Conservation (phyloP, 306 rosid species). For the Prunus mongolica region DNA sequence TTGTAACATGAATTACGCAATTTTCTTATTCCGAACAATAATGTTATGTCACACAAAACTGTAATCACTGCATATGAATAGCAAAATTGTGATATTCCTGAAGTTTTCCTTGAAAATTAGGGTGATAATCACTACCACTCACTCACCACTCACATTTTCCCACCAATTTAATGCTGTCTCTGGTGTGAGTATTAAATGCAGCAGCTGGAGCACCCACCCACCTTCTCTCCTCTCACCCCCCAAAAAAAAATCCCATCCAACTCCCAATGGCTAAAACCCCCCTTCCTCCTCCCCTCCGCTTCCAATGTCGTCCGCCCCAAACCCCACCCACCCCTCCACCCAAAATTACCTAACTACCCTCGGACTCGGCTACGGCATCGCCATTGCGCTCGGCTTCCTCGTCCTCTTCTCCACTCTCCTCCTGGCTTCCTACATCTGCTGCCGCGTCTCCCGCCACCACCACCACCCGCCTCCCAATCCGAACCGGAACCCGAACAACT, state of each 20-base stretch:
- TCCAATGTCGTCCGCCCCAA: conserved; percentile 34
- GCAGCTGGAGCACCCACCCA: conserved; percentile 63
- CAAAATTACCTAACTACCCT: conserved; percentile 49
- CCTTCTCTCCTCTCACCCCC: conserved; percentile 30
- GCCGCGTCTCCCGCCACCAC: conserved; percentile 33
- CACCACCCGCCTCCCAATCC: background rate
- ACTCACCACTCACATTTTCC: conserved; percentile 5
- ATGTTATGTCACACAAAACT: no score
- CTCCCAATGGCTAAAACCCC: conserved; percentile 59
- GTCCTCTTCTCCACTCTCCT: conserved; percentile 52
- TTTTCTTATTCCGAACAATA: no score
- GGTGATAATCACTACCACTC: background rate
- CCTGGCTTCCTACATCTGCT: conserved; percentile 52
- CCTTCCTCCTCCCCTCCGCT: conserved; percentile 5
- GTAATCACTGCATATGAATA: no score
- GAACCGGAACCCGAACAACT: background rate
- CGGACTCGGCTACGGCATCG: conserved; percentile 65
- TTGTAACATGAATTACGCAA: no score
- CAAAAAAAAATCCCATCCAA: conserved; percentile 28
- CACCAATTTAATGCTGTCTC: conserved; percentile 31
- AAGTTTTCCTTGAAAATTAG: no score
- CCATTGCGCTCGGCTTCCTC: conserved; percentile 75
- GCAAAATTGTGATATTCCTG: no score
- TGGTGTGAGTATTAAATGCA: conserved; percentile 66
- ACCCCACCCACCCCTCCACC: conserved; percentile 29